Evolutionary conservation across 139 green algal genomes (phyloP).

Genomic region (Cymbomonas tetramitiformis): DNA sequence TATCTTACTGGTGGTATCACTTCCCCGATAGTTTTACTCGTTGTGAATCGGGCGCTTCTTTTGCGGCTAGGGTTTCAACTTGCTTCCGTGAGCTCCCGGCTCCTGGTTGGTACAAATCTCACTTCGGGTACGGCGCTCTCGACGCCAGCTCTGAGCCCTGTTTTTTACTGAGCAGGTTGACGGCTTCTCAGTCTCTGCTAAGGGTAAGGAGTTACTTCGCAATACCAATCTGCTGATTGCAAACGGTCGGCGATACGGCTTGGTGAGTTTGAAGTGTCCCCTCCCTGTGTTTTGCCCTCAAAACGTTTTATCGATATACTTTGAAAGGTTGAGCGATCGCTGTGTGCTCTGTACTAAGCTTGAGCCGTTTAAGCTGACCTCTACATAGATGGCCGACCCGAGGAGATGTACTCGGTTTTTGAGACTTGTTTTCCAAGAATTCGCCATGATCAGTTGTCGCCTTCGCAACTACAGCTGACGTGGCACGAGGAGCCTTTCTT

Average conservation of each 20-base stretch:
- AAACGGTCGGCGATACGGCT: conserved; percentile 39
- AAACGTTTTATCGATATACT: background rate
- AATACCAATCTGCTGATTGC: conserved; percentile 81
- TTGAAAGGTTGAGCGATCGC: no score
- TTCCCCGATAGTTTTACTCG: no score
- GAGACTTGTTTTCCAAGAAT: no score
- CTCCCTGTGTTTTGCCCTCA: background rate
- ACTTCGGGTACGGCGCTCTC: background rate
- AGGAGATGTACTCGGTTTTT: no score
- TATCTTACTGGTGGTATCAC: no score
- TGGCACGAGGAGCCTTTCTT: conserved; percentile 56
- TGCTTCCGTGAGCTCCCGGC: no score
- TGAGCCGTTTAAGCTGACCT: no score
- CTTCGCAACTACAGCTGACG: background rate
- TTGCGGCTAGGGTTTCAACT: no score
- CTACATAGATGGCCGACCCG: no score
- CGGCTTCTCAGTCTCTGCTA: conserved; percentile 85
- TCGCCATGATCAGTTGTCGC: background rate
- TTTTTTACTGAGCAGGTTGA: conserved; percentile 49
- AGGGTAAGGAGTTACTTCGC: conserved; percentile 92
- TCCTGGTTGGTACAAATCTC: no score
- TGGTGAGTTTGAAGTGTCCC: conserved; percentile 8
- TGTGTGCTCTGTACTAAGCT: no score
- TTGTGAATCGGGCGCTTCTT: no score
- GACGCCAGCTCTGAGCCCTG: background rate